phyloP scores from a whole-genome alignment of 805 yeast species.

The Torulaspora gathmanii region DNA sequence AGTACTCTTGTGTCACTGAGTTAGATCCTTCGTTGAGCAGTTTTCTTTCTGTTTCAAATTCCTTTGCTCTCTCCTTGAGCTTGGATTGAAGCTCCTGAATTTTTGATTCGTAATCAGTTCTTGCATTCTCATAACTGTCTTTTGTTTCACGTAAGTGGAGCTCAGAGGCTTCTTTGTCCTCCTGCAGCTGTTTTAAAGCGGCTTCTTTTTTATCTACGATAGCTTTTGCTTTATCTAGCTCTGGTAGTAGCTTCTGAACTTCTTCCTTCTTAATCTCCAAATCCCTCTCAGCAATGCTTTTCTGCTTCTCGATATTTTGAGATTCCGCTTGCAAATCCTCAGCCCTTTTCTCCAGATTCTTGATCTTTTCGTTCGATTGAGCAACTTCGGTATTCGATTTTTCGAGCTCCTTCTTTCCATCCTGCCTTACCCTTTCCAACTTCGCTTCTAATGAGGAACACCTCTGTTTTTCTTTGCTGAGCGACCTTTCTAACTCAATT shows the following conservation, averaged over 20 bases:
- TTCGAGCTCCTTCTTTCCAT: background rate
- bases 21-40: conserved; percentile 48
- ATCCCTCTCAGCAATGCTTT: background rate
- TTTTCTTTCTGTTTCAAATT: conserved; percentile 49
- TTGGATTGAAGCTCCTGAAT: conserved; percentile 33
- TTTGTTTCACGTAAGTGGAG: conserved; percentile 1
- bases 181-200: conserved; percentile 16
- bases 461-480: background rate
- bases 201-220: conserved; percentile 9
- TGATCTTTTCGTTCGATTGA: background rate
- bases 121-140: conserved; percentile 1
- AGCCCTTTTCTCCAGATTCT: background rate
- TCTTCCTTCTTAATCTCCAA: background rate
- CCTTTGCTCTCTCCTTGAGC: conserved; percentile 38
- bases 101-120: conserved; percentile 26
- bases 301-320: background rate
- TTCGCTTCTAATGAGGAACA: background rate
- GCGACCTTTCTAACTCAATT: background rate
- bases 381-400: background rate
- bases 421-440: background rate
- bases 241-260: conserved; percentile 23
- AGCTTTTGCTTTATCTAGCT: conserved; percentile 5
- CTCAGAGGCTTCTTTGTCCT: conserved; percentile 1
- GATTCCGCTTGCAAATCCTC: background rate
- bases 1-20: conserved; percentile 45